Conservation (phyloP, 768 basidiomycete genomes). For the Dacryopinax spathularia region DNA sequence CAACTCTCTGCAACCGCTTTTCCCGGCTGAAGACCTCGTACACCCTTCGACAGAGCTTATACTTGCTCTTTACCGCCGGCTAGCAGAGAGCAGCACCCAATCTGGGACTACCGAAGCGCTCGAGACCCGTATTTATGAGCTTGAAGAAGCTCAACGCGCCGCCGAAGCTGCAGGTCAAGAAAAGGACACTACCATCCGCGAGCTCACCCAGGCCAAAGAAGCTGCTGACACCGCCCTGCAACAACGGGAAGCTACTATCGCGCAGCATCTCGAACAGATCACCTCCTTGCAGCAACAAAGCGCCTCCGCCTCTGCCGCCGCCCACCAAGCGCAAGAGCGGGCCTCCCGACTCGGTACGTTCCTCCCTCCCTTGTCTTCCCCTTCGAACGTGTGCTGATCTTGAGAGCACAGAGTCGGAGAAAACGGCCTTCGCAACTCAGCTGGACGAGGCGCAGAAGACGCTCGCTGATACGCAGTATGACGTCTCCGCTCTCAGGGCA, state of each 20-base stretch:
- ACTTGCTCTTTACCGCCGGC: background rate
- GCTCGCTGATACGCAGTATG: too few species aligned
- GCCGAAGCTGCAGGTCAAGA: background rate
- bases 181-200: background rate
- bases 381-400: too few species aligned
- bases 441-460: too few species aligned
- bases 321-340: too few species aligned
- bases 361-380: too few species aligned
- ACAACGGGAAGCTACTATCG: background rate
- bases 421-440: too few species aligned
- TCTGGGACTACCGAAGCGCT: background rate
- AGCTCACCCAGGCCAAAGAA: background rate
- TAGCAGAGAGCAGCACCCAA: background rate
- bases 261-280: background rate
- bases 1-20: background rate
- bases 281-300: too few species aligned
- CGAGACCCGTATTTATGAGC: background rate
- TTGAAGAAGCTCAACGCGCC: background rate
- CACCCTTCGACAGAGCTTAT: background rate
- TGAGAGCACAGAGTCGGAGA: too few species aligned
- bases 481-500: too few species aligned
- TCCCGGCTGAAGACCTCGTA: background rate
- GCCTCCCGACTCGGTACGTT: too few species aligned
- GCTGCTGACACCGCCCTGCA: background rate
- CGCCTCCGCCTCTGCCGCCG: too few species aligned